Evolutionary conservation across 306 rosid species (phyloP), one percentile per base, ranked within the genome.

Genomic region (Pueraria montana): DNA sequence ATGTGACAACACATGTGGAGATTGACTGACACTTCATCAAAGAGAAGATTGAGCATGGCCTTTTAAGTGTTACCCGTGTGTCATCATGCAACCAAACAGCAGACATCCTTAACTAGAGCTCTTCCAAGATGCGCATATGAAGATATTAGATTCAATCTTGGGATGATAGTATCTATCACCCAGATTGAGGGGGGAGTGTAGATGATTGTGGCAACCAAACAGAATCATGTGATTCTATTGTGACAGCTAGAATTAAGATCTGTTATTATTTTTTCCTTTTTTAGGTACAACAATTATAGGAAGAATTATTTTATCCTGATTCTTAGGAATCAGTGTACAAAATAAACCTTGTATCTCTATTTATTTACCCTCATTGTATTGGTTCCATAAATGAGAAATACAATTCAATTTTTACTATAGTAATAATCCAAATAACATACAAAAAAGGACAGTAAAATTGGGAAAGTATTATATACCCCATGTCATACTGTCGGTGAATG

Each of bases 381-480:
- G 13, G n/a, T 49, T 14, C 18, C 55, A 49, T 14, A 49, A 49
- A 50, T 1, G 10, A 50, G 21, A 50, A 5, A 50, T 50, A 49
- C 18, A 17, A 49, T 17, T 49, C 8, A 49, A 5, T 16, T 49
- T 49, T 49, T 49, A 49, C 20, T 49, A 5, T 49, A 4, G 20
- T 17, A 50, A 27, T 72, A 72, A 26, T 62, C n/a, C 52, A 40
- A 43, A 58, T 27, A 11, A 42, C 67, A 48, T 23, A 52, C 49
- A 59, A 72, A 87, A 45, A 23, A 26, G 26, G 81, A 85, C 3
- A 58, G 53, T 56, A 73, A 65, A 77, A 43, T 43, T 43, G n/a
- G 58, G 85, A 58, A 23, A 85, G 71, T 72, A 74, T 11, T 86
- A 63, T 1, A 89, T 92, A 96, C 99, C 99, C 99, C 99, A 96